These are phyloP conservation scores for Capronia coronata DNA, from an alignment of 2,329 filamentous ascomycete genomes.

Conservation along the genomic window DNA sequence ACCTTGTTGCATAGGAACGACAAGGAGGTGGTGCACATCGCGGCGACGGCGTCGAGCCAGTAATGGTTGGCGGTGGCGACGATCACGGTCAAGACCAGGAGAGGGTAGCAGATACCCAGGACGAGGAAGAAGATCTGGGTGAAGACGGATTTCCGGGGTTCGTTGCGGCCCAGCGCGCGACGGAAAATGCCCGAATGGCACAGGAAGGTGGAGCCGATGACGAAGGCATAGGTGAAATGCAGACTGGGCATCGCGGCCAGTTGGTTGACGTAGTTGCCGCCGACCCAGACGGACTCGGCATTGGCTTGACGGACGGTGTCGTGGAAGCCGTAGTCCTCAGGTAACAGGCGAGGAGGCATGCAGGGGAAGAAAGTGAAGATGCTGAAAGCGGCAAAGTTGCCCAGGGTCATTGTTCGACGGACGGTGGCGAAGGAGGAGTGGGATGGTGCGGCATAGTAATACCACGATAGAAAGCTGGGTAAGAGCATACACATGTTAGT, in stretches of 20 bases:
- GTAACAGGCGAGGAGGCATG: slow-evolving; percentile 57
- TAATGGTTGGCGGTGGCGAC: slow-evolving; percentile 56
- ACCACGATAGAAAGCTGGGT: slow-evolving; percentile 40
- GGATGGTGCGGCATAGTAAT: slow-evolving; percentile 37
- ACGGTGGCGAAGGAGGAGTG: slow-evolving; percentile 50
- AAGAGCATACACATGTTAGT: slow-evolving; percentile 30
- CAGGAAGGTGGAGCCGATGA: slow-evolving; percentile 49
- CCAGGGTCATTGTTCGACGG: slow-evolving; percentile 56
- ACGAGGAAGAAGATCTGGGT: slow-evolving; percentile 36
- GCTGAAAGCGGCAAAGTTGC: slow-evolving; percentile 55
- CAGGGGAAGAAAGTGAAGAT: slow-evolving; percentile 59
- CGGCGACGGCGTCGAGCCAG: slow-evolving; percentile 50
- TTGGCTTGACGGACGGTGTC: slow-evolving; percentile 55
- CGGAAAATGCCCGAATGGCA: slow-evolving; percentile 48
- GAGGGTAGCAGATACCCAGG: slow-evolving; percentile 45
- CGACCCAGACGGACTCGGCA: slow-evolving; percentile 50
- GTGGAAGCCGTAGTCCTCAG: slow-evolving; percentile 54
- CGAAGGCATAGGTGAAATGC: slow-evolving; percentile 52
- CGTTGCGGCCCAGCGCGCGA: slow-evolving; percentile 37
- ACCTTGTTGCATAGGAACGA: slow-evolving; percentile 46
- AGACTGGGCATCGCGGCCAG: slow-evolving; percentile 54
- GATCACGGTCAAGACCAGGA: slow-evolving; percentile 47
- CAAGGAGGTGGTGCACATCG: slow-evolving; percentile 44
- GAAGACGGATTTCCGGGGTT: slow-evolving; percentile 35
- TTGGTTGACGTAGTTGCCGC: slow-evolving; percentile 53